Conservation (phyloP, 306 rosid species). For the Quercus rubra region DNA sequence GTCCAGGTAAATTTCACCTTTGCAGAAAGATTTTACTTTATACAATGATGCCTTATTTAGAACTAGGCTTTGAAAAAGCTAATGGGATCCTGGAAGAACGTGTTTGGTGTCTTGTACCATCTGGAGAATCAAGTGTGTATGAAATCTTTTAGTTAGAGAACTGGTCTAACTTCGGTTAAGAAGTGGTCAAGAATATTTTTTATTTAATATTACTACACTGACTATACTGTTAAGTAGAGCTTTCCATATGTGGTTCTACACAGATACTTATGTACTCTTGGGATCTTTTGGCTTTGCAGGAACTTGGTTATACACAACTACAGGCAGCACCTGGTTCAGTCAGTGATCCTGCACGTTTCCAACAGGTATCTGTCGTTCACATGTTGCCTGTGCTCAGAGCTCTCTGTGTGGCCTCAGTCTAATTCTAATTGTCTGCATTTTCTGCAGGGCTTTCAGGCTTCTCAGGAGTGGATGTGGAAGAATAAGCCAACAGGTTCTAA, state of each 20-base stretch:
- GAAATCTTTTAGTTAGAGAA: neutral
- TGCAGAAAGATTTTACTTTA: no score
- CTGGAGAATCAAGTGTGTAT: no score
- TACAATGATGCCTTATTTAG: no score
- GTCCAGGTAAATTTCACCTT: slow-evolving; percentile 48
- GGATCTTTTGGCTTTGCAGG: slow-evolving; percentile 33
- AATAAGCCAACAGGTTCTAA: slow-evolving; percentile 72
- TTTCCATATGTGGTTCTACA: neutral
- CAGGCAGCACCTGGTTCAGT: slow-evolving; percentile 33
- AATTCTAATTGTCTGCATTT: slow-evolving; percentile 17
- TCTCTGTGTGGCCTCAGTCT: slow-evolving; percentile 1
- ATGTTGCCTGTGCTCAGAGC: neutral
- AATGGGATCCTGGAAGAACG: no score
- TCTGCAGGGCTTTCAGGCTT: slow-evolving; percentile 56
- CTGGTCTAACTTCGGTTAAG: neutral
- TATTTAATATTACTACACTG: neutral
- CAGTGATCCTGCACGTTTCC: slow-evolving; percentile 52
- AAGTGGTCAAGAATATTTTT: neutral
- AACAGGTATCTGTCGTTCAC: slow-evolving; percentile 33
- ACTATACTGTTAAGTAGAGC: neutral
- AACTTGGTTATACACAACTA: slow-evolving; percentile 50
- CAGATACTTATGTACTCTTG: neutral
- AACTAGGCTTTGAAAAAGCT: no score
- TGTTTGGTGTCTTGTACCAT: no score
- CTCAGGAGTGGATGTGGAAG: slow-evolving; percentile 87